Conservation (phyloP, 495 filamentous ascomycete species). For the Aspergillus bertholletiae region DNA sequence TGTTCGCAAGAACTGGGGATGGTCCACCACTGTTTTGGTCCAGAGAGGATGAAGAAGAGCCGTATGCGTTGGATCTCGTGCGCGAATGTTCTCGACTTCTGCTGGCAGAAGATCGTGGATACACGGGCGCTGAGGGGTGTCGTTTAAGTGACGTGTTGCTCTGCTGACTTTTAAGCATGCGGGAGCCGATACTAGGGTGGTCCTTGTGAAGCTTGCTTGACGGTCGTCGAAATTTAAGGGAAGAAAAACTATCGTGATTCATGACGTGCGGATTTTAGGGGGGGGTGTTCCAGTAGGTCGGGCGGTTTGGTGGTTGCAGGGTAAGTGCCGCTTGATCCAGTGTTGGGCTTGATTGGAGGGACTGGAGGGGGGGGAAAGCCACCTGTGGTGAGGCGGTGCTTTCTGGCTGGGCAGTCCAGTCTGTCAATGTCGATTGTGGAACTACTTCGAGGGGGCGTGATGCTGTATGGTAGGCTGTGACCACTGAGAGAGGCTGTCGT, state of each 20-base stretch:
- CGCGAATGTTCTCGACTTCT: slow-evolving; percentile 46
- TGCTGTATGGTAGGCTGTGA: slow-evolving; percentile 21
- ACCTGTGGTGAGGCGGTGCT: slow-evolving; percentile 25
- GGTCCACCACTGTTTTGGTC: slow-evolving; percentile 44
- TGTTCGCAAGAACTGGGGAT: slow-evolving; percentile 42
- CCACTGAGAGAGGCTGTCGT: slow-evolving; percentile 11
- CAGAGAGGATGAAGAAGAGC: slow-evolving; percentile 51
- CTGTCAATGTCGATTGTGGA: slow-evolving; percentile 8
- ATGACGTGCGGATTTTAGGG: slow-evolving; percentile 32
- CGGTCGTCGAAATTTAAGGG: slow-evolving; percentile 45
- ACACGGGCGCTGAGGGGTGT: slow-evolving; percentile 66
- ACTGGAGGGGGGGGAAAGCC: slow-evolving; percentile 21
- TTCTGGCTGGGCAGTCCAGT: slow-evolving; percentile 16
- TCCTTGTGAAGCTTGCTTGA: slow-evolving; percentile 51
- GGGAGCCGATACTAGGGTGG: slow-evolving; percentile 39
- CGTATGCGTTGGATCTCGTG: slow-evolving; percentile 50
- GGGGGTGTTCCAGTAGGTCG: slow-evolving; percentile 3
- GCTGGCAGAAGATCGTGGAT: slow-evolving; percentile 40
- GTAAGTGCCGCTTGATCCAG: slow-evolving; percentile 10
- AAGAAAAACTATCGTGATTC: slow-evolving; percentile 41
- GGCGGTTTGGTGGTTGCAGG: slow-evolving; percentile 13
- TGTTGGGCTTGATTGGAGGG: slow-evolving; percentile 22
- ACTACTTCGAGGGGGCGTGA: slow-evolving; percentile 9
- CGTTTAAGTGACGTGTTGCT: slow-evolving; percentile 55
- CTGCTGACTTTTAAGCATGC: slow-evolving; percentile 44